Percentiles rank a stretch among this genome's conserved stretches.
Evolutionary conservation across 441 rosid species (phyloP).

Genomic region (Eutrema salsugineum): DNA sequence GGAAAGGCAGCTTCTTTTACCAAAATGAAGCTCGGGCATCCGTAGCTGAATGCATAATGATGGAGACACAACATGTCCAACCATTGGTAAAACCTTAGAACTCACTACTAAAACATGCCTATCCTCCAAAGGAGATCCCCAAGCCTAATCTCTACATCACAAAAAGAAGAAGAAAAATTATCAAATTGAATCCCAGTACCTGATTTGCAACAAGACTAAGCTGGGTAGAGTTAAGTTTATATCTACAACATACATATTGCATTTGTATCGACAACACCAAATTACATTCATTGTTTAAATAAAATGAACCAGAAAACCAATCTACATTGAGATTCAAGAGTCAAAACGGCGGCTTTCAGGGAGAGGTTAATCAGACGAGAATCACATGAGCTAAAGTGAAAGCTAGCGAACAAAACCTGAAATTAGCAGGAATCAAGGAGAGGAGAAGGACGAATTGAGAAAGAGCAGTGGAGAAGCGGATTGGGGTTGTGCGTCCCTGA

Average conservation of each 20-base stretch:
- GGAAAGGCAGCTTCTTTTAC: conserved; percentile 18
- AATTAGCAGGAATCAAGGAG: background rate
- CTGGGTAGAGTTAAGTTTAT: background rate
- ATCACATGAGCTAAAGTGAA: background rate
- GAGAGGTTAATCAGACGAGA: background rate
- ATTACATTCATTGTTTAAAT: background rate
- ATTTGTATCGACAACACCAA: too few species aligned
- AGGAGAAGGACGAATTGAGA: background rate
- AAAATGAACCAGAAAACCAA: background rate
- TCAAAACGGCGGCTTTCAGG: background rate
- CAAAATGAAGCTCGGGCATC: conserved; percentile 24
- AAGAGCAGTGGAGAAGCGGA: conserved; percentile 26
- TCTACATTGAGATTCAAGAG: conserved; percentile 1
- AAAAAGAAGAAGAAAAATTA: background rate
- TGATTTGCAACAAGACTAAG: background rate
- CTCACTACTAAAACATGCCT: conserved; percentile 27
- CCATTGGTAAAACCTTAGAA: conserved; percentile 36
- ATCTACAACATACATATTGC: background rate
- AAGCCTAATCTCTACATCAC: conserved; percentile 8
- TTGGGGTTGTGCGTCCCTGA: conserved; percentile 40
- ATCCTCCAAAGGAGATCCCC: background rate
- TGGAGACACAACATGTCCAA: conserved; percentile 37
- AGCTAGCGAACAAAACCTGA: background rate
- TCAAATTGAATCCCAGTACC: background rate
- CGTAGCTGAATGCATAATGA: conserved; percentile 42